Conservation (phyloP, 2,329 filamentous ascomycete species). For the Aspergillus alliaceus region DNA sequence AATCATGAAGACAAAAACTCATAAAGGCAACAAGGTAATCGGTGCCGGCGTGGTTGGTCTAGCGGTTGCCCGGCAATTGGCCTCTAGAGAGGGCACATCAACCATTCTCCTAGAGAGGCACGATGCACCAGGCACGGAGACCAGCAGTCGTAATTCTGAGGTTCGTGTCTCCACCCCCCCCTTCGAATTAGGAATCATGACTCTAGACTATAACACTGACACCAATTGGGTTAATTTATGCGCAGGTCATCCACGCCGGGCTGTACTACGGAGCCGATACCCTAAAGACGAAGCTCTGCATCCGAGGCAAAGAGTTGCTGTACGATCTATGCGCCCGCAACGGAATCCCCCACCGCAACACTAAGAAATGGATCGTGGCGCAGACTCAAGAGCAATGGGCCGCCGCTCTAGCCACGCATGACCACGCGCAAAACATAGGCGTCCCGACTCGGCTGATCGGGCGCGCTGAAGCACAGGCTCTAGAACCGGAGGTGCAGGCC, state of each 20-base stretch:
- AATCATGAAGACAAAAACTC: neutral
- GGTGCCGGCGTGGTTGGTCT: constrained; percentile 77
- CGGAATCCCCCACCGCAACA: constrained; percentile 69
- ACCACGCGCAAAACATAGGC: constrained; percentile 53
- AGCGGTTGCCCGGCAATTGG: constrained; percentile 72
- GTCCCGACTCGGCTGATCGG: constrained; percentile 74
- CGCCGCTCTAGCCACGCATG: constrained; percentile 55
- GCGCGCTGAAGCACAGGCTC: constrained; percentile 57
- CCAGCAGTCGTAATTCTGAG: constrained; percentile 87
- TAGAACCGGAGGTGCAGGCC: constrained; percentile 76
- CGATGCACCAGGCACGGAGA: constrained; percentile 74
- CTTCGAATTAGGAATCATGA: neutral
- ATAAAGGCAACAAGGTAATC: constrained; percentile 49
- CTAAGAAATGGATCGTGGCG: constrained; percentile 93
- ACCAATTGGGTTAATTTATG: neutral
- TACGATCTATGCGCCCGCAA: constrained; percentile 73
- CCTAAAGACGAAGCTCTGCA: constrained; percentile 81
- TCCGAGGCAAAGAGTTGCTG: constrained; percentile 72
- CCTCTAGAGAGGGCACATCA: constrained; percentile 58
- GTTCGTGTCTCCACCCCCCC: constrained; percentile 38
- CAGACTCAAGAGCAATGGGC: constrained; percentile 71
- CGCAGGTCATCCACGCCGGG: constrained; percentile 85
- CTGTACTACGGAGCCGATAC: constrained; percentile 79
- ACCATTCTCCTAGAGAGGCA: constrained; percentile 84
- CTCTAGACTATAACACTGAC: neutral